phyloP scores from a whole-genome alignment of 768 basidiomycete species.

The Pholiota conissans region DNA sequence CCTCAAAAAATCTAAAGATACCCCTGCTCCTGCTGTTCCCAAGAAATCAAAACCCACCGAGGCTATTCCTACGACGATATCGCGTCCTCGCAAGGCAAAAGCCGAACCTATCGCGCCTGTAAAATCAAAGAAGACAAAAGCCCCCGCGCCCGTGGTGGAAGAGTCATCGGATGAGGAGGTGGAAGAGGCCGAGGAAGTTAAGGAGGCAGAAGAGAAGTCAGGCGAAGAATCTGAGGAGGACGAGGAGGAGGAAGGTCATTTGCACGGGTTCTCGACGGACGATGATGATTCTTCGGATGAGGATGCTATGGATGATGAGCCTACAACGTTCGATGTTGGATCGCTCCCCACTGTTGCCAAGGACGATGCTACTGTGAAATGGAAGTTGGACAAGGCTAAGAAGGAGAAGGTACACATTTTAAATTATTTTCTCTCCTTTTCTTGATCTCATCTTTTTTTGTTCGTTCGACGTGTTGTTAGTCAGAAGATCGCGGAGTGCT shows the following conservation, averaged over 20 bases:
- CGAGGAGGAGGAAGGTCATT: conserved; percentile 39
- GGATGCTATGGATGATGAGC: conserved; percentile 49
- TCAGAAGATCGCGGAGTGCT: conserved; percentile 77
- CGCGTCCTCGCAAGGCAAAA: conserved; percentile 14
- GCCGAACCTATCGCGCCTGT: conserved; percentile 14
- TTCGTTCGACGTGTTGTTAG: conserved; percentile 24
- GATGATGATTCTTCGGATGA: conserved; percentile 82
- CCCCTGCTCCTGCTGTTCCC: not conserved
- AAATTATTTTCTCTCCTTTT: not conserved
- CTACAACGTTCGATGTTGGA: conserved; percentile 58
- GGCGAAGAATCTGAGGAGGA: no score
- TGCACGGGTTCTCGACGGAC: conserved; percentile 78
- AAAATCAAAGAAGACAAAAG: conserved; percentile 28
- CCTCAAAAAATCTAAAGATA: conserved; percentile 8
- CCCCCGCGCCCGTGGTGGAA: conserved; percentile 17
- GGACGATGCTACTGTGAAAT: conserved; percentile 79
- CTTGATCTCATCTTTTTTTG: conserved; percentile 1
- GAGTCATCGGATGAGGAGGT: conserved; percentile 18
- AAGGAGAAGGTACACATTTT: conserved; percentile 54
- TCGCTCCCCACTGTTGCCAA: conserved; percentile 87
- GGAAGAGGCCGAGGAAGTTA: conserved; percentile 10
- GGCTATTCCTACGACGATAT: conserved; percentile 12
- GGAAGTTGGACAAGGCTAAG: conserved; percentile 59
- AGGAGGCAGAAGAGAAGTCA: conserved; percentile 19
- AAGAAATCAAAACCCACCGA: conserved; percentile 14